These are phyloP conservation scores for Lasiosphaeria ovina DNA, from an alignment of 495 filamentous ascomycete genomes.

Conservation along the genomic window DNA sequence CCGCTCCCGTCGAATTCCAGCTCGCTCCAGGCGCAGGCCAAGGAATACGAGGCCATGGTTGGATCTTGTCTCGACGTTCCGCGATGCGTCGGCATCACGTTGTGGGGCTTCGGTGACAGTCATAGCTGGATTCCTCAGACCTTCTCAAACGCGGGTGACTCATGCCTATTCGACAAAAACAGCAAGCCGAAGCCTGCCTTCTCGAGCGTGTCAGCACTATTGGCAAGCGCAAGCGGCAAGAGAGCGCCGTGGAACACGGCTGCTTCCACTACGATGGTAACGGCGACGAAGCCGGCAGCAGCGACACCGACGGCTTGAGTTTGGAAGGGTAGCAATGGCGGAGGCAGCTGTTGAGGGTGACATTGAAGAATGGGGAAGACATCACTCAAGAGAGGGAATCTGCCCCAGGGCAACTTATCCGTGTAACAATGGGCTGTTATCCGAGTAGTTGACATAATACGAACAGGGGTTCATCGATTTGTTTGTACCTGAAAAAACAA, in stretches of 20 bases:
- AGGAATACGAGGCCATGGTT: conserved; percentile 48
- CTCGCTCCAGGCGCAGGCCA: conserved; percentile 46
- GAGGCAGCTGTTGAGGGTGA: neutral
- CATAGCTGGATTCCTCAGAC: conserved; percentile 43
- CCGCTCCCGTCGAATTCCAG: conserved; percentile 29
- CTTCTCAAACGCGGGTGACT: conserved; percentile 39
- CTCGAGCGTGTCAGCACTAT: conserved; percentile 20
- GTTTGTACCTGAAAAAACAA: neutral
- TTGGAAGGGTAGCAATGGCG: neutral
- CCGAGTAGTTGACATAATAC: neutral
- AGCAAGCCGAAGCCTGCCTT: conserved; percentile 30
- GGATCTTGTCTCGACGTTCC: conserved; percentile 46
- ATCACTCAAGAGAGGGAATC: neutral
- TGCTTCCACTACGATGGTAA: conserved; percentile 7
- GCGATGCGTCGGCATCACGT: conserved; percentile 53
- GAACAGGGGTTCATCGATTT: neutral
- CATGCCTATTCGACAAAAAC: conserved; percentile 25
- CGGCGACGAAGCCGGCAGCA: conserved; percentile 6
- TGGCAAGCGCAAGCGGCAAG: conserved; percentile 18
- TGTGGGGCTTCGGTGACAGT: conserved; percentile 57
- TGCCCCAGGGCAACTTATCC: neutral
- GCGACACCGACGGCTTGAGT: conserved; percentile 7
- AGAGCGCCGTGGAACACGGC: conserved; percentile 18
- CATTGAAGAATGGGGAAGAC: neutral
- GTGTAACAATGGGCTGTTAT: neutral